phyloP scores from a whole-genome alignment of 331 rosid species.

The Malus hybrid region DNA sequence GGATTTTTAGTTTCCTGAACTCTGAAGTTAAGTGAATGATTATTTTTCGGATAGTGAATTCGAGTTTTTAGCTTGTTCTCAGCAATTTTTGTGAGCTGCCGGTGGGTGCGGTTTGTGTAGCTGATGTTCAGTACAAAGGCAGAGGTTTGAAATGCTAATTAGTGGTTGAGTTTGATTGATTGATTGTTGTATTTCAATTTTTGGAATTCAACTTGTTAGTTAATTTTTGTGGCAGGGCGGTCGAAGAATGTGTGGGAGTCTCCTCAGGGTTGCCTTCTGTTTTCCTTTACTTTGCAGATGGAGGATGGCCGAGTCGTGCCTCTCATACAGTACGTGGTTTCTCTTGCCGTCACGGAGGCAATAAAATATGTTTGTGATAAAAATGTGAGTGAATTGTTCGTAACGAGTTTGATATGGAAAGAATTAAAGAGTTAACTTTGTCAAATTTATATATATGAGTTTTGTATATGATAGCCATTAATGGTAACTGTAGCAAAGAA shows the following conservation, averaged over 20 bases:
- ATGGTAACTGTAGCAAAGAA: neutral
- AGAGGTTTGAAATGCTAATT: conserved; percentile 51
- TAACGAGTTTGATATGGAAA: neutral
- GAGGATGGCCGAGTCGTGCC: conserved; percentile 80
- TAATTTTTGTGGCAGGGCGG: conserved; percentile 47
- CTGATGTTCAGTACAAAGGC: conserved; percentile 82
- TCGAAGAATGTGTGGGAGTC: conserved; percentile 91
- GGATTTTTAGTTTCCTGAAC: neutral
- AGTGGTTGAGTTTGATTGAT: neutral
- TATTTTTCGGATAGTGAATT: conserved; percentile 7
- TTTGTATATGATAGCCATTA: neutral
- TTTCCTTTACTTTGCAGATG: conserved; percentile 82
- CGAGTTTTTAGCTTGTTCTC: conserved; percentile 14
- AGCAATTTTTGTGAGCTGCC: conserved; percentile 85
- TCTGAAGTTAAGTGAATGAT: neutral
- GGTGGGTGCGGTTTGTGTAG: conserved; percentile 71
- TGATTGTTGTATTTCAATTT: neutral
- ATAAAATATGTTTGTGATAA: conserved; percentile 68
- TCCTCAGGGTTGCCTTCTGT: conserved; percentile 78
- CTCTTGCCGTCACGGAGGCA: conserved; percentile 80
- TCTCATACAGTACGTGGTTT: conserved; percentile 73
- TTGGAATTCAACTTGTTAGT: neutral
- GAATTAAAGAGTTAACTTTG: neutral
- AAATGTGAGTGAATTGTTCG: conserved; percentile 37
- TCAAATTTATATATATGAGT: neutral